Percentiles rank a stretch among this genome's conserved stretches.
Evolutionary conservation across 345 rosid genomes (phyloP).

Genomic region (Durio zibethinus): DNA sequence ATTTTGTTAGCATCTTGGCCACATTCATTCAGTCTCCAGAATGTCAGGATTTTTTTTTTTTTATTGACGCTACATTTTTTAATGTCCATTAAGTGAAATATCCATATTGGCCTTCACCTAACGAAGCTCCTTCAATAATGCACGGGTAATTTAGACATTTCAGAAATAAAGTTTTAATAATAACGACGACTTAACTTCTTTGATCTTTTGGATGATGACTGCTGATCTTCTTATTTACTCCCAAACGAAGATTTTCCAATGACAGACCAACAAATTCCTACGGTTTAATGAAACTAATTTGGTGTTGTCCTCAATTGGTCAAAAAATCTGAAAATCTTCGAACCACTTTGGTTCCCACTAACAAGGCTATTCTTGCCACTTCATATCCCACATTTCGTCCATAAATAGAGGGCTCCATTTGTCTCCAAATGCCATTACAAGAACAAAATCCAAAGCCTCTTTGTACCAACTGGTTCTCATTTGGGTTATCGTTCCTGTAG

Average conservation of each 20-base stretch:
- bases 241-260: not conserved
- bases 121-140: too few relatives aligned
- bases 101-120: too few relatives aligned
- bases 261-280: too few relatives aligned
- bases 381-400: not conserved
- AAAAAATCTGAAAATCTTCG: not conserved
- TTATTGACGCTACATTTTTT: too few relatives aligned
- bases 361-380: not conserved
- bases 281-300: not conserved
- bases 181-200: too few relatives aligned
- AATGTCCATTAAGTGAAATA: too few relatives aligned
- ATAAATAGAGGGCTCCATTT: conserved; percentile 14
- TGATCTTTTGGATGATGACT: too few relatives aligned
- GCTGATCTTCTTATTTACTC: not conserved
- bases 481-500: not conserved
- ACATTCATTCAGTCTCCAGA: too few relatives aligned
- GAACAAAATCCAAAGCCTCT: not conserved
- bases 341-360: not conserved
- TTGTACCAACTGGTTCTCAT: not conserved
- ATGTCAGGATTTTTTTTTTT: too few relatives aligned
- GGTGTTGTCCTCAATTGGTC: not conserved
- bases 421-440: not conserved
- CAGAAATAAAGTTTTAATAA: too few relatives aligned
- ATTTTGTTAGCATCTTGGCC: not conserved
- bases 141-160: too few relatives aligned